These are phyloP conservation scores for Aspergillus spinulosporus DNA, from an alignment of 2,329 filamentous ascomycete species.

Conservation along the genomic window DNA sequence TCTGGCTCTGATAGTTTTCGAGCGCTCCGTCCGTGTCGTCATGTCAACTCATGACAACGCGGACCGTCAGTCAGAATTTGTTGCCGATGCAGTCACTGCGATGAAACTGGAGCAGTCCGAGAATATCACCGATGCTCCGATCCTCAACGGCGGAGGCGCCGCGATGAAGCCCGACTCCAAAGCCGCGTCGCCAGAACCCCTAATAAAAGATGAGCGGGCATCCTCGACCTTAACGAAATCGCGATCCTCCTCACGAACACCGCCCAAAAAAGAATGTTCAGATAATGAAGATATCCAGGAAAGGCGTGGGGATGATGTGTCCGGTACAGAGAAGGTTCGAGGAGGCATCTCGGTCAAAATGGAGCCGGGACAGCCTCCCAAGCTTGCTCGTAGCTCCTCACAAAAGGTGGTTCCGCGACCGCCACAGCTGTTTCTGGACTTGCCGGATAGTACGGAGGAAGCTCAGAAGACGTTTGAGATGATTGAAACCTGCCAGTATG, in stretches of 20 bases:
- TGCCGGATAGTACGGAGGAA: conserved; percentile 75
- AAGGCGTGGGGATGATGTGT: conserved; percentile 20
- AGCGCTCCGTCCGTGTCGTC: conserved; percentile 38
- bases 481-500: conserved; percentile 84
- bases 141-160: conserved; percentile 27
- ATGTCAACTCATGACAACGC: conserved; percentile 46
- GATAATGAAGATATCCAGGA: conserved; percentile 26
- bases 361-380: conserved; percentile 67
- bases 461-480: conserved; percentile 75
- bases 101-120: conserved; percentile 35
- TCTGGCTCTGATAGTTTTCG: conserved; percentile 22
- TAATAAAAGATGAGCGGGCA: conserved; percentile 18
- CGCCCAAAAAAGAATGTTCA: conserved; percentile 36
- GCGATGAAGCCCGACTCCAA: conserved; percentile 24
- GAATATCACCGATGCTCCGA: conserved; percentile 24
- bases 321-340: conserved; percentile 50
- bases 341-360: conserved; percentile 64
- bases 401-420: conserved; percentile 67
- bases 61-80: conserved; percentile 38
- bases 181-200: conserved; percentile 21
- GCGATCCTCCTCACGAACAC: conserved; percentile 25
- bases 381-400: conserved; percentile 70
- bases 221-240: conserved; percentile 25
- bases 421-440: conserved; percentile 67
- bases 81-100: conserved; percentile 39